Evolutionary conservation across 768 basidiomycete genomes (phyloP).

Genomic region (Russula ochroleuca): DNA sequence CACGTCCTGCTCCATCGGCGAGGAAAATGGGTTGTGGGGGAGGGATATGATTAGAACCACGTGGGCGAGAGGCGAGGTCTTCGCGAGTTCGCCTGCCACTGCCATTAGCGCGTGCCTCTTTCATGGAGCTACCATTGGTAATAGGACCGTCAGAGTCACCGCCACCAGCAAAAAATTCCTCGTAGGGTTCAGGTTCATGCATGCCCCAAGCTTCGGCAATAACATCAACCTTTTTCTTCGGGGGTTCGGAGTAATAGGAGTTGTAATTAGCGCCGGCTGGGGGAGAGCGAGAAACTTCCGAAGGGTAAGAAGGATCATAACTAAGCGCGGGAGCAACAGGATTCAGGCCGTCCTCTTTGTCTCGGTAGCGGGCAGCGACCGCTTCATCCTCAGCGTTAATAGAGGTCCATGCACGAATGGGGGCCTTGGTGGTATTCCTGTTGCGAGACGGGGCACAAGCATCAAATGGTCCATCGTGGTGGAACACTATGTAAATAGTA

Average conservation of each 20-base stretch:
- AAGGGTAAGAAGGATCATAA: conserved; percentile 48
- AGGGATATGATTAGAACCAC: conserved; percentile 52
- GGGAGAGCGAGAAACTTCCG: conserved; percentile 28
- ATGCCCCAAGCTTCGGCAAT: conserved; percentile 93
- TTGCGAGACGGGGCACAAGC: conserved; percentile 90
- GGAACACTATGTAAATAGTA: conserved; percentile 58
- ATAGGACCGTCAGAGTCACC: conserved; percentile 55
- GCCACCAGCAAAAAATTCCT: conserved; percentile 84
- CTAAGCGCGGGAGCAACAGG: conserved; percentile 30
- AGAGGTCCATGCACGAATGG: conserved; percentile 71
- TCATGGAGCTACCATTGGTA: conserved; percentile 35
- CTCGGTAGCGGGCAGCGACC: conserved; percentile 36
- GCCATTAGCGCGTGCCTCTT: conserved; percentile 27
- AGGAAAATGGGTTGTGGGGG: conserved; percentile 83
- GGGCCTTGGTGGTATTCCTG: conserved; percentile 70
- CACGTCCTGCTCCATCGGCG: conserved; percentile 30
- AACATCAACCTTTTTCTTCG: conserved; percentile 84
- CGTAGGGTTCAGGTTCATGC: conserved; percentile 86
- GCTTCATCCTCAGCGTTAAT: conserved; percentile 40
- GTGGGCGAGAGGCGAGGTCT: conserved; percentile 34
- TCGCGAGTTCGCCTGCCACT: conserved; percentile 44
- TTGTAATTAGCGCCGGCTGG: conserved; percentile 13
- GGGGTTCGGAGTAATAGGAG: conserved; percentile 43
- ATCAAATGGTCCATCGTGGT: conserved; percentile 90
- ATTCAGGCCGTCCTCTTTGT: conserved; percentile 14